Evolutionary conservation across 495 filamentous ascomycete genomes (phyloP), one percentile per base, ranked within the genome.

Genomic region (Aspergillus mulundensis): DNA sequence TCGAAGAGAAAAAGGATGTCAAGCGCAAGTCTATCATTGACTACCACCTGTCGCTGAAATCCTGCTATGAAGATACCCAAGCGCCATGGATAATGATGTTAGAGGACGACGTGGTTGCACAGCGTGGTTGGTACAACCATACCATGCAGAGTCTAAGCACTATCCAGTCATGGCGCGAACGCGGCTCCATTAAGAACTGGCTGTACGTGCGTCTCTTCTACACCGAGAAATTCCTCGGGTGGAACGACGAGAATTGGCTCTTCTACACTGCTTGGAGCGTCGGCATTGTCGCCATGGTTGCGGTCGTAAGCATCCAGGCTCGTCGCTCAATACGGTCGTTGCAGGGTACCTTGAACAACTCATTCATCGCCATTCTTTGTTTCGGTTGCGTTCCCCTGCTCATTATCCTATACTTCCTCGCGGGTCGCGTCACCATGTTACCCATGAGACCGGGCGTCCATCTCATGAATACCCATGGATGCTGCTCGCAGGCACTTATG

Each of bases 171-270:
- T 58, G 54, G 59, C 53, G 57, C 28, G 60, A 65, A 34, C 57
- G 59, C 8, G 67, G 66, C 15, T 46, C 41, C 7, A 25, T 66
- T 40, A 39, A 44, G 20, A 64, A 71, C 49, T 71, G 68, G 62
- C 63, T 84, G 3, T 84, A 83, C 53, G 66, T 86, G 18, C 77
- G 81, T 3, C 69, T 84, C 4, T 86, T 86, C 65, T 81, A 82
- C 61, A 81, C 77, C 6, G 81, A 83, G 61, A 70, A 75, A 41
- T 74, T 77, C 21, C 69, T 80, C 14, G 80, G 81, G 19, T 84
- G 80, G 80, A 82, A 82, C 57, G 71, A 64, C 15, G 78, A 83
- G 52, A 68, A 79, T 47, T 81, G 75, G 77, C 65, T 49, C 18
- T 53, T 54, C 10, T 80, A 82, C 40, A 54, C 77, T 8, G 53